Percentiles rank a stretch among this genome's conserved stretches.
Conservation (phyloP, 163 green algal species). For the Trebouxiophyceae sp. region DNA sequence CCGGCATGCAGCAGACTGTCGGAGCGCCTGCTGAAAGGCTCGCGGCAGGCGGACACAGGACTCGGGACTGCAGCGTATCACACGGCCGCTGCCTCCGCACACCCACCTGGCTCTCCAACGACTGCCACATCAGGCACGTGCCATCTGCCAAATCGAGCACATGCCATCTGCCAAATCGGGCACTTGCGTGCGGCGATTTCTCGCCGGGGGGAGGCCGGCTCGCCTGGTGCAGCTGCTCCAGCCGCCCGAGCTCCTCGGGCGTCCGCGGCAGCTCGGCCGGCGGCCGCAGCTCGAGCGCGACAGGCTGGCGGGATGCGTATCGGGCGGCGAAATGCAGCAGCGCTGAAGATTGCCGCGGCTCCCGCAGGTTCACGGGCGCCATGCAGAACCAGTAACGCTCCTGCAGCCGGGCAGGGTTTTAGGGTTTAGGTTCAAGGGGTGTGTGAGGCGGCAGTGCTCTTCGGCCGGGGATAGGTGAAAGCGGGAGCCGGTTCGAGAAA, state of each 20-base stretch:
- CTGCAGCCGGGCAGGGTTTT: not conserved
- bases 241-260: constrained; percentile 24
- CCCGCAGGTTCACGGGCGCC: constrained; percentile 36
- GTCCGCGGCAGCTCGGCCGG: constrained; percentile 15
- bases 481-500: no score
- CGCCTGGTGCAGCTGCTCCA: constrained; percentile 35
- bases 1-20: not conserved
- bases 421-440: no score
- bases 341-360: constrained; percentile 22
- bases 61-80: not conserved
- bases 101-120: not conserved
- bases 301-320: constrained; percentile 30
- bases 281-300: constrained; percentile 17
- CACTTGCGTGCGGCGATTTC: no score
- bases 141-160: no score
- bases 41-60: not conserved
- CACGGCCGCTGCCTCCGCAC: not conserved
- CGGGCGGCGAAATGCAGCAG: constrained; percentile 46
- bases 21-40: not conserved
- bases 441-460: no score
- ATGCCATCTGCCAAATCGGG: no score
- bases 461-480: no score
- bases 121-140: no score
- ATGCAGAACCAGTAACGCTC: constrained; percentile 37
- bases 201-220: no score